These are phyloP conservation scores for Macrolepiota albuminosa DNA, from an alignment of 768 basidiomycete species.

Conservation along the genomic window DNA sequence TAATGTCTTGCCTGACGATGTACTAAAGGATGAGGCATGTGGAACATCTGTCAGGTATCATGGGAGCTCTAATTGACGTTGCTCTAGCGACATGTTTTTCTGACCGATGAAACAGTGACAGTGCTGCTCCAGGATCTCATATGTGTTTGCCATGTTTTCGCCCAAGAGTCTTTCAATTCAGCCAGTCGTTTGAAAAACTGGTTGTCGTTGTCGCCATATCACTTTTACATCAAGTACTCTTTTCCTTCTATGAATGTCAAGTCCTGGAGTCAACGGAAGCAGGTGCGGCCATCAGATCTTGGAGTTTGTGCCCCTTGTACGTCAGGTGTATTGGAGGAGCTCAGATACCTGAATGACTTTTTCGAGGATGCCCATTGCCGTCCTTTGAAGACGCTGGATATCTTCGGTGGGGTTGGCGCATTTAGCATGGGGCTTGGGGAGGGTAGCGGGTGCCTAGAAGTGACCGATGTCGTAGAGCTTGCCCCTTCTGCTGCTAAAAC, in stretches of 20 bases:
- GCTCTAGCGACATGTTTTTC: conserved; percentile 54
- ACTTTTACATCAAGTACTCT: conserved; percentile 52
- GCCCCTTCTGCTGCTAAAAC: conserved; percentile 72
- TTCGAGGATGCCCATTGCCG: conserved; percentile 19
- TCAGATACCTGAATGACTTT: conserved; percentile 30
- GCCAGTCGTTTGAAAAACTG: conserved; percentile 32
- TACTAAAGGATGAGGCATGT: conserved; percentile 56
- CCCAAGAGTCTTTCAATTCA: conserved; percentile 19
- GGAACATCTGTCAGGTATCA: not conserved
- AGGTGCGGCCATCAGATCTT: conserved; percentile 30
- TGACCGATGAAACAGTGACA: conserved; percentile 42
- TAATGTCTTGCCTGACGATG: conserved; percentile 30
- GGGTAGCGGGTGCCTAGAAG: conserved; percentile 45
- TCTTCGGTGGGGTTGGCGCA: conserved; percentile 55
- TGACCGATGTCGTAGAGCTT: conserved; percentile 69
- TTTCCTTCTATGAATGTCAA: conserved; percentile 38
- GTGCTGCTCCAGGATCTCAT: conserved; percentile 37
- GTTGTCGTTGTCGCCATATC: conserved; percentile 47
- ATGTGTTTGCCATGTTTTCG: conserved; percentile 43
- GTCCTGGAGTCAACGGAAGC: conserved; percentile 32
- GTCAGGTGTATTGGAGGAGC: conserved; percentile 18
- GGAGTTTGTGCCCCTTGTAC: conserved; percentile 45
- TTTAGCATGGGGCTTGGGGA: conserved; percentile 57
- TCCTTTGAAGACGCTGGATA: conserved; percentile 33
- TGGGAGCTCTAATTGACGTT: not conserved